These are phyloP conservation scores for Durusdinium trenchii DNA, from an alignment of 73 alveolate genomes.

Conservation along the genomic window DNA sequence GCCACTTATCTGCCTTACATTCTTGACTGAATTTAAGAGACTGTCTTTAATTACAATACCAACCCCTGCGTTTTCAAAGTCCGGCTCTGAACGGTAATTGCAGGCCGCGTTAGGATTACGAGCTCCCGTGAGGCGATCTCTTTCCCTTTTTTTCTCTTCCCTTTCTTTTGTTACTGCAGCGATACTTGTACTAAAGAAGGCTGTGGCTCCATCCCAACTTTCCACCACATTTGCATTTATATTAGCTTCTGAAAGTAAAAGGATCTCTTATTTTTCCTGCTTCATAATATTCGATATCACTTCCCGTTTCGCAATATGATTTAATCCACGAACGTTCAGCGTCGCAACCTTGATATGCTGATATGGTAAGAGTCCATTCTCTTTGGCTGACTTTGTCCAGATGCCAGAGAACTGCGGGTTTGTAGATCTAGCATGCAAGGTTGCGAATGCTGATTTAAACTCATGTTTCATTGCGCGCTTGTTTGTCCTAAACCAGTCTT, in stretches of 20 bases:
- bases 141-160: constrained; percentile 32
- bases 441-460: neutral
- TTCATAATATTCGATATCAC: neutral
- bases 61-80: constrained; percentile 62
- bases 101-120: neutral
- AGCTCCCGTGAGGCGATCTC: neutral
- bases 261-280: neutral
- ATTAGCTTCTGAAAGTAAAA: neutral
- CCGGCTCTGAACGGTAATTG: constrained; percentile 11
- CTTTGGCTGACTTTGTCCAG: neutral
- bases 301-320: neutral
- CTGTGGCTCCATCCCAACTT: constrained; percentile 6
- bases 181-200: constrained; percentile 15
- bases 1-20: constrained; percentile 24
- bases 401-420: too few species aligned
- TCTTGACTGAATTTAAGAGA: neutral
- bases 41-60: constrained; percentile 9
- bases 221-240: neutral
- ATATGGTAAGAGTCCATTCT: neutral
- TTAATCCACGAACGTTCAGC: constrained; percentile 40
- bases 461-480: neutral
- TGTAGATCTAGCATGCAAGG: neutral
- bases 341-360: neutral
- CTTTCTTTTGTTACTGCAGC: neutral
- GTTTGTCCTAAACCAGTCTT: neutral